phyloP scores from a whole-genome alignment of 805 yeast genomes.

The Yarrowia sp. region DNA sequence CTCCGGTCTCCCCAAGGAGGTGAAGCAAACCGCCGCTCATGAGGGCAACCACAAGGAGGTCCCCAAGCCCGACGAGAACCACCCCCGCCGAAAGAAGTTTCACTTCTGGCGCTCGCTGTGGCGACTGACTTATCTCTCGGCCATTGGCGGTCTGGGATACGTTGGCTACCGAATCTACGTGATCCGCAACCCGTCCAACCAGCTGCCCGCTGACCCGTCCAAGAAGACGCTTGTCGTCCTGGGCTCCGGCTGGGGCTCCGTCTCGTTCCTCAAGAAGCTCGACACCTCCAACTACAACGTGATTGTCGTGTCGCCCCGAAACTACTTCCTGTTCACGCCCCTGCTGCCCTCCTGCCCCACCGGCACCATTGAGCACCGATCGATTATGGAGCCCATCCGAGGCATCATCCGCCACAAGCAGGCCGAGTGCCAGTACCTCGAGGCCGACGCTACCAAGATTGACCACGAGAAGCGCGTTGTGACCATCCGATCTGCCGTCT shows the following conservation, averaged over 20 bases:
- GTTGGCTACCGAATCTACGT: conserved; percentile 52
- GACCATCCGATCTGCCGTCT: conserved; percentile 46
- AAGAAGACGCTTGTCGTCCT: conserved; percentile 70
- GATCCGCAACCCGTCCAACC: conserved; percentile 40
- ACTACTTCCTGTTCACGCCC: conserved; percentile 95
- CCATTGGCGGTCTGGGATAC: conserved; percentile 54
- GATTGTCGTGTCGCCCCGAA: conserved; percentile 87
- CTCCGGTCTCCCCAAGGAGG: conserved; percentile 14
- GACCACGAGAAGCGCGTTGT: conserved; percentile 70
- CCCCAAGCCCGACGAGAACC: conserved; percentile 13
- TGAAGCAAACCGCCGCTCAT: conserved; percentile 17
- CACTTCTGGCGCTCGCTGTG: conserved; percentile 44
- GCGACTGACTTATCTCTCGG: conserved; percentile 51
- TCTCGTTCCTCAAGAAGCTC: conserved; percentile 75
- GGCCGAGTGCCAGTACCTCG: conserved; percentile 77
- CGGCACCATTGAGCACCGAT: conserved; percentile 83
- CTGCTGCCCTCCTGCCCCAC: conserved; percentile 91
- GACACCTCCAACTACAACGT: conserved; percentile 88
- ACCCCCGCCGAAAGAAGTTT: conserved; percentile 29
- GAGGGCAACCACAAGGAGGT: background rate
- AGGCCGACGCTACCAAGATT: conserved; percentile 84
- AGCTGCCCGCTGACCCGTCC: conserved; percentile 50
- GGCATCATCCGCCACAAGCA: conserved; percentile 73
- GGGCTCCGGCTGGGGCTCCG: conserved; percentile 92
- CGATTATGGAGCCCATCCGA: conserved; percentile 92